phyloP scores from a whole-genome alignment of 768 basidiomycete species.

The Serpula lacrymans region DNA sequence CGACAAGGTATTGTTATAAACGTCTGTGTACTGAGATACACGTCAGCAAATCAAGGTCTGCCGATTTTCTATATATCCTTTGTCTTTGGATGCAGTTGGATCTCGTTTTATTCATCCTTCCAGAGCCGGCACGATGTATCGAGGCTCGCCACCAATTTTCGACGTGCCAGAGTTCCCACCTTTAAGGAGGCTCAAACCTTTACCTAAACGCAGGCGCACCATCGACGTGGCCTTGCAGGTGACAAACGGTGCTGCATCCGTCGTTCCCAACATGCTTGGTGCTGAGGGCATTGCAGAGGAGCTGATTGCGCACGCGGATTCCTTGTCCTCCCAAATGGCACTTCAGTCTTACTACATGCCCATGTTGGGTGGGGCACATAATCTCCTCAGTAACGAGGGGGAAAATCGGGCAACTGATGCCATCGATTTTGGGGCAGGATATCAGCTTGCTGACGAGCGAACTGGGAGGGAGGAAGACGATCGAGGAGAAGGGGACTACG shows the following conservation, averaged over 20 bases:
- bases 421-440: conserved; percentile 24
- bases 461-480: conserved; percentile 46
- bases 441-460: conserved; percentile 19
- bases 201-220: conserved; percentile 72
- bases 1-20: no score
- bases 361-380: conserved; percentile 46
- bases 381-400: conserved; percentile 30
- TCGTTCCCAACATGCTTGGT: conserved; percentile 32
- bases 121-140: conserved; percentile 41
- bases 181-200: conserved; percentile 67
- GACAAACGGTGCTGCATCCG: conserved; percentile 11
- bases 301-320: conserved; percentile 54
- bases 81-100: conserved; percentile 10
- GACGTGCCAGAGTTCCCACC: conserved; percentile 63
- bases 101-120: conserved; percentile 6
- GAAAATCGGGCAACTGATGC: conserved; percentile 15
- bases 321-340: conserved; percentile 55
- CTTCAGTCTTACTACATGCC: conserved; percentile 65
- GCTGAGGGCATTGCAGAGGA: conserved; percentile 53
- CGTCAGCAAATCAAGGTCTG: conserved; percentile 22
- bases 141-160: conserved; percentile 56
- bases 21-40: no score
- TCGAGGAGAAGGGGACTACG: conserved; percentile 56
- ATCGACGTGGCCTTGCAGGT: conserved; percentile 25
- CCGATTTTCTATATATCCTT: conserved; percentile 9